Conservation (phyloP, 2,329 filamentous ascomycete genomes). For the Penicillium sclerotiorum region DNA sequence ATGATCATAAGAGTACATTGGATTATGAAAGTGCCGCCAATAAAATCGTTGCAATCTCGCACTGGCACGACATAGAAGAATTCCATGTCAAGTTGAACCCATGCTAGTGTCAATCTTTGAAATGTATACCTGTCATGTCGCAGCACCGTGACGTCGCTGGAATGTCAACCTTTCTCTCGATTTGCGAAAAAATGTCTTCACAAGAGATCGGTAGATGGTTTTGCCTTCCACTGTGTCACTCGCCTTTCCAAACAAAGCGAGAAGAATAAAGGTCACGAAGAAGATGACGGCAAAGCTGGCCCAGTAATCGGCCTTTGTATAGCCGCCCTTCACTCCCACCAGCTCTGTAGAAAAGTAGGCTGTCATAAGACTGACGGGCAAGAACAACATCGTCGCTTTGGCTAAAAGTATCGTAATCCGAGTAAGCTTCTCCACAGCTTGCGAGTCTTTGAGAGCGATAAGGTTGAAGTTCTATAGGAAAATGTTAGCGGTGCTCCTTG, state of each 20-base stretch:
- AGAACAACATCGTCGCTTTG: slow-evolving; percentile 74
- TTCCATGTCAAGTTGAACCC: too few relatives aligned
- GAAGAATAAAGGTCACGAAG: slow-evolving; percentile 58
- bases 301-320: slow-evolving; percentile 68
- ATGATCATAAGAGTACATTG: too few relatives aligned
- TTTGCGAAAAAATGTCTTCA: slow-evolving; percentile 37
- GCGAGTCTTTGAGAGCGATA: slow-evolving; percentile 73
- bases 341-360: slow-evolving; percentile 73
- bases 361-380: slow-evolving; percentile 74
- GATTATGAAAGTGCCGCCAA: too few relatives aligned
- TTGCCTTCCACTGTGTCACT: slow-evolving; percentile 61
- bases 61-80: too few relatives aligned
- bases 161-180: slow-evolving; percentile 33
- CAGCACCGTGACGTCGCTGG: slow-evolving; percentile 13
- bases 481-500: not conserved
- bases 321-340: slow-evolving; percentile 57
- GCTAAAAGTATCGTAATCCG: slow-evolving; percentile 72
- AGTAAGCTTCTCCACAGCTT: slow-evolving; percentile 70
- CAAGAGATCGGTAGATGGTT: slow-evolving; percentile 52
- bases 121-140: too few relatives aligned
- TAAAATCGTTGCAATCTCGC: too few relatives aligned
- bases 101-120: too few relatives aligned
- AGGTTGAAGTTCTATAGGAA: slow-evolving; percentile 70
- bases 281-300: slow-evolving; percentile 66
- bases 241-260: slow-evolving; percentile 61